Percentiles rank a stretch among this genome's conserved stretches.
Conservation (phyloP, 805 yeast species). For the Torulaspora microellipsoides region DNA sequence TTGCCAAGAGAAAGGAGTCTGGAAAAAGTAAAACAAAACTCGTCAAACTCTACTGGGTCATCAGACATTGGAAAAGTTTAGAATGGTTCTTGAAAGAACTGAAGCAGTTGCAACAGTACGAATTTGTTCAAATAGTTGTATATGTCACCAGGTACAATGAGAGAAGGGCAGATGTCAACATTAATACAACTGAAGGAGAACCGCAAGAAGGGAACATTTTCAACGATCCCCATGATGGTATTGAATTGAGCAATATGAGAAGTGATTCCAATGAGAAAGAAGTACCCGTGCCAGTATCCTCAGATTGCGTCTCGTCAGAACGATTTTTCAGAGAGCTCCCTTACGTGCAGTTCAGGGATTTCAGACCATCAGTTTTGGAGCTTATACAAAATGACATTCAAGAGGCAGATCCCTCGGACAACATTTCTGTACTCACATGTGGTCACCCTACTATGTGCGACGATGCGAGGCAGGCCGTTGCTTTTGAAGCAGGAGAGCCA, state of each 20-base stretch:
- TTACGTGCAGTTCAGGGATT: slow-evolving; percentile 39
- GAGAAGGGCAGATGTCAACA: slow-evolving; percentile 12
- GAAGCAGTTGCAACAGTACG: slow-evolving; percentile 14
- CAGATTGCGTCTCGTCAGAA: slow-evolving; percentile 2
- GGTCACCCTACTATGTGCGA: slow-evolving; percentile 55
- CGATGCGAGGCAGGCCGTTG: slow-evolving; percentile 43
- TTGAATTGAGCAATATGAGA: neutral
- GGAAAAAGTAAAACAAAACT: slow-evolving; percentile 18
- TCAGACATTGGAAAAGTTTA: slow-evolving; percentile 49
- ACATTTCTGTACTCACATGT: slow-evolving; percentile 50
- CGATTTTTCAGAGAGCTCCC: slow-evolving; percentile 20
- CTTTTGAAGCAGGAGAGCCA: slow-evolving; percentile 30
- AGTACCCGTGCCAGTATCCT: neutral
- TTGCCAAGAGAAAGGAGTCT: slow-evolving; percentile 16
- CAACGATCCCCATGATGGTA: neutral
- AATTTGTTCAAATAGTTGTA: slow-evolving; percentile 18
- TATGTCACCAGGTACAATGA: slow-evolving; percentile 56
- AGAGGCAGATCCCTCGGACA: slow-evolving; percentile 36
- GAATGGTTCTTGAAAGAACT: slow-evolving; percentile 46
- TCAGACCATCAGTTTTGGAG: slow-evolving; percentile 43
- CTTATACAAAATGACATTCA: slow-evolving; percentile 38
- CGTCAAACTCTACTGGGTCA: slow-evolving; percentile 57
- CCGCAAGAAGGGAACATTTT: slow-evolving; percentile 2
- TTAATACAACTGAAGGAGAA: slow-evolving; percentile 1
- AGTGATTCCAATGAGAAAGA: neutral